Base-by-base conservation (phyloP, 257 asterid genomes). In the Handroanthus guayacan region DNA sequence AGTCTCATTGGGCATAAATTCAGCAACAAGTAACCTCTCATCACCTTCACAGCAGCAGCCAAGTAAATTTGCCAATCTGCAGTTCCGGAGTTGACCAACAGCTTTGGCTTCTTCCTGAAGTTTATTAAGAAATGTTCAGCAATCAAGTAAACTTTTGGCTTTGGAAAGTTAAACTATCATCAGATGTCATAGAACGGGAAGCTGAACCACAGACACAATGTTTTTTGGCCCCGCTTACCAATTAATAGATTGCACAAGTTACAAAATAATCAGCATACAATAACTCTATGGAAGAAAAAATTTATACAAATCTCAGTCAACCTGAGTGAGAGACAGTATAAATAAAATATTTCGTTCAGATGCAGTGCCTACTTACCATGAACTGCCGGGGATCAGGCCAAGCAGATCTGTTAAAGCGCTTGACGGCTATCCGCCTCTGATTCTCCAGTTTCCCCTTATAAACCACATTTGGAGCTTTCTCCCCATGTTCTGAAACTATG, bases 41-140 rank as follows among this genome's bases (percentile, higher is more conserved):
- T 92, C 95, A 51, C 99, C 99, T 83, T 94, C 99, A 69, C 92
- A 92, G 87, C 99, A 92, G 84, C 97, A 94, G 72, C 99, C 99
- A 20, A 94, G 92, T 80, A 94, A 83, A 83, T 94, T 94, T 14
- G 91, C 99, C 83, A 94, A 75, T 80, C 89, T 86, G 14, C 83
- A 58, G 86, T 87, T 92, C 76, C 99, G 87, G 66, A 94, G 96
- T 83, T 86, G 98, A 67, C 99, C 99, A 80, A 94, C 99, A 62
- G 91, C 82, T 82, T 80, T 89, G 43, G 99, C 99, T 86, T 94
- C 99, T 86, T 94, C 97, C 99, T 92, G 82, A 71, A 69, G 68
- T 79, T 69, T 25, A 61, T 77, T 37, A 76, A 41, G 71, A 31
- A 69, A 43, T 63, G 8, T 68, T 45, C 18, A 74, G 50, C 39